Evolutionary conservation across 202 grass and related monocot species (phyloP).

Genomic region (Brachypodium distachyon): DNA sequence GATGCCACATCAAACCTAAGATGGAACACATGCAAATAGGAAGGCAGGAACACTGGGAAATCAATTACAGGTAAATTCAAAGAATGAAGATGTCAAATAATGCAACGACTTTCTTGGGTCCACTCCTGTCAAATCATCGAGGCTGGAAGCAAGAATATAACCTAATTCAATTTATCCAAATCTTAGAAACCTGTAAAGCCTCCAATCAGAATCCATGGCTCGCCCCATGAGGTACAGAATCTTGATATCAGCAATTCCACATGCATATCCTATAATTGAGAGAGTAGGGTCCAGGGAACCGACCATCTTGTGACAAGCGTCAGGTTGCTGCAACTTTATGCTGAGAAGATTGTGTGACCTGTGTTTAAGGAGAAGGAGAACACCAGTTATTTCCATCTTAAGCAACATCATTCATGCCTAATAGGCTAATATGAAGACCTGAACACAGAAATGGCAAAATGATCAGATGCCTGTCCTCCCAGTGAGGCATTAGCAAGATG

Average conservation of each 20-base stretch:
- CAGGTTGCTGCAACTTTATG: conserved; percentile 6
- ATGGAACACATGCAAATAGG: conserved; percentile 9
- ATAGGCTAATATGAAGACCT: neutral
- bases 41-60: conserved; percentile 11
- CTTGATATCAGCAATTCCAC: conserved; percentile 5
- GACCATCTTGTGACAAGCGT: conserved; percentile 7
- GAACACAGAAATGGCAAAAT: neutral
- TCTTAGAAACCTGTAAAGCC: neutral
- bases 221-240: conserved; percentile 18
- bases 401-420: neutral
- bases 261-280: conserved; percentile 20
- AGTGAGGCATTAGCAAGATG: neutral
- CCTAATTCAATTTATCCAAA: neutral
- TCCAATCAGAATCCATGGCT: conserved; percentile 5
- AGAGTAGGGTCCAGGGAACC: neutral
- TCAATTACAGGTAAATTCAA: neutral
- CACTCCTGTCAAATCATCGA: neutral
- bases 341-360: neutral
- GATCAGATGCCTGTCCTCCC: neutral
- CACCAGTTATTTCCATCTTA: neutral
- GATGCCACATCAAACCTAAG: neutral
- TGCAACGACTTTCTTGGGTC: neutral
- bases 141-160: neutral
- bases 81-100: too few species aligned
- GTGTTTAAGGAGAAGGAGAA: neutral